Evolutionary conservation across 768 basidiomycete genomes (phyloP).

Genomic region (Leccinum pellstonianum): DNA sequence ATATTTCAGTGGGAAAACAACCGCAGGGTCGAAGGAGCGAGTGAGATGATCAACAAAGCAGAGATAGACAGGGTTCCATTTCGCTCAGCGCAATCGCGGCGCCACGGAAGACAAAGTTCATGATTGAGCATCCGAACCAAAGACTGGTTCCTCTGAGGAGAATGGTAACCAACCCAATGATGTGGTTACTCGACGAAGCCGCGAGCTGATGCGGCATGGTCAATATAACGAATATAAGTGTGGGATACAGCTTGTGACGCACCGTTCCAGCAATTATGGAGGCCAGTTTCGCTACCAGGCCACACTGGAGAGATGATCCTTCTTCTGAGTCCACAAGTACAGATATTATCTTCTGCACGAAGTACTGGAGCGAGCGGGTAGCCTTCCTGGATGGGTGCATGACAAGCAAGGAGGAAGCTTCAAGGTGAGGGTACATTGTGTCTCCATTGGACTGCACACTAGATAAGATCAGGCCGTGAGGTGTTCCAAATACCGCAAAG

Average conservation of each 20-base stretch:
- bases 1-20: slow-evolving; percentile 50
- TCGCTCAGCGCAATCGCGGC: slow-evolving; percentile 52
- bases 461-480: slow-evolving; percentile 4
- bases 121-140: slow-evolving; percentile 43
- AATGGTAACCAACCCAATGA: slow-evolving; percentile 60
- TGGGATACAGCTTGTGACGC: slow-evolving; percentile 8
- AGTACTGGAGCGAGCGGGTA: neutral
- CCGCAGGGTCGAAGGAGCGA: slow-evolving; percentile 65
- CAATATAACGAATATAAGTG: neutral
- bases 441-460: neutral
- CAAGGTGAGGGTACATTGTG: neutral
- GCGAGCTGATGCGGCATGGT: slow-evolving; percentile 35
- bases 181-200: slow-evolving; percentile 52
- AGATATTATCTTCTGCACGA: neutral
- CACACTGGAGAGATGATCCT: slow-evolving; percentile 44
- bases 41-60: slow-evolving; percentile 58
- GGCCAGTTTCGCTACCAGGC: slow-evolving; percentile 50
- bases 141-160: slow-evolving; percentile 49
- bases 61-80: slow-evolving; percentile 44
- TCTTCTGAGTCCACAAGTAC: slow-evolving; percentile 36
- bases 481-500: neutral
- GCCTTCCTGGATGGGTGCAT: neutral
- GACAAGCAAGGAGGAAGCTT: neutral
- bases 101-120: slow-evolving; percentile 57
- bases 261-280: slow-evolving; percentile 52